A percentile compares a stretch with the other conserved stretches of the same genome.
Evolutionary conservation across 441 rosid genomes (phyloP).

Genomic region (Pelargonium cotyledonis): DNA sequence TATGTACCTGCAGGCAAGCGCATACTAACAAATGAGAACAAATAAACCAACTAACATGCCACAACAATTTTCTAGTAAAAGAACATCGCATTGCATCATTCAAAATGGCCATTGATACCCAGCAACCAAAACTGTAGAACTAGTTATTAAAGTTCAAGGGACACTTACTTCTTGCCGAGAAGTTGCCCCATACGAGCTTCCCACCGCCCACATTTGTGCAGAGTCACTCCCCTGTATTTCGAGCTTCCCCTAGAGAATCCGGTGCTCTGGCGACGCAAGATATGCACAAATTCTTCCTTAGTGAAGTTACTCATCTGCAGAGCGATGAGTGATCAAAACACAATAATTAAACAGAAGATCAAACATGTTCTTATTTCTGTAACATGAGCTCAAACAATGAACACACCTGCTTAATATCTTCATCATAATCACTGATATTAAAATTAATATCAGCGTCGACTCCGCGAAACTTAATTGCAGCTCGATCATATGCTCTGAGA

Average conservation of each 20-base stretch:
- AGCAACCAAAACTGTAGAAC: not conserved
- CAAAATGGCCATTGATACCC: too few species aligned
- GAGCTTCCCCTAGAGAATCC: conserved; percentile 86
- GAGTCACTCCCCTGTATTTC: conserved; percentile 74
- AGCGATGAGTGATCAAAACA: conserved; percentile 7
- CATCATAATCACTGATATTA: conserved; percentile 51
- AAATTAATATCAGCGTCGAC: conserved; percentile 89
- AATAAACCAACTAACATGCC: conserved; percentile 16
- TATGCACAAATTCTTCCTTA: conserved; percentile 80
- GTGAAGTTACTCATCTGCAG: conserved; percentile 57
- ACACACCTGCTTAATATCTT: conserved; percentile 66
- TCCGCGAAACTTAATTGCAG: conserved; percentile 90
- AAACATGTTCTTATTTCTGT: not conserved
- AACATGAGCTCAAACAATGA: not conserved
- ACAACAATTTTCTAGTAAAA: not conserved
- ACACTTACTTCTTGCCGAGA: conserved; percentile 72
- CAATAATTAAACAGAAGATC: not conserved
- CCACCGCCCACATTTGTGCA: conserved; percentile 82
- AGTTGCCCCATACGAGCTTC: conserved; percentile 93
- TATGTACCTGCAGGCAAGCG: conserved; percentile 60
- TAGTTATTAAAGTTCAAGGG: not conserved
- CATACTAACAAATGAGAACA: conserved; percentile 21
- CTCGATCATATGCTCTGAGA: conserved; percentile 84
- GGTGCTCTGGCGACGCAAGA: conserved; percentile 77
- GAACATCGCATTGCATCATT: not conserved